Conservation (phyloP, 805 yeast genomes). For the Phaffomyces opuntiae region DNA sequence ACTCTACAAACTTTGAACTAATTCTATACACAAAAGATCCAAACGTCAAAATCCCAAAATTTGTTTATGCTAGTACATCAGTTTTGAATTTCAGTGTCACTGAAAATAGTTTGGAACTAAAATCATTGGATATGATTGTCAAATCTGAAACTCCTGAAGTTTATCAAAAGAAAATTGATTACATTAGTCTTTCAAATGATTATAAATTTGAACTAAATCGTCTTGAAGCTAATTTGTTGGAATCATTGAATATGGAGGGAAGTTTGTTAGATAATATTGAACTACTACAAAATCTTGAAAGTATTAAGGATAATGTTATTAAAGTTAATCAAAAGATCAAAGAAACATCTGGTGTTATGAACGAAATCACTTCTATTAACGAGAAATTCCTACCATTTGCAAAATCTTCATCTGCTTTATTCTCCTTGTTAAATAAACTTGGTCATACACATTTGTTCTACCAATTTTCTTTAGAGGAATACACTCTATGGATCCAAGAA, state of each 20-base stretch:
- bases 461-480: conserved; percentile 45
- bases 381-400: conserved; percentile 49
- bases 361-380: conserved; percentile 42
- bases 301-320: conserved; percentile 54
- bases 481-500: conserved; percentile 28
- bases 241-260: conserved; percentile 50
- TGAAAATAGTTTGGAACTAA: conserved; percentile 53
- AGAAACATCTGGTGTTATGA: conserved; percentile 50
- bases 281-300: conserved; percentile 53
- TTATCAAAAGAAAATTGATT: conserved; percentile 46
- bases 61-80: conserved; percentile 54
- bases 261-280: conserved; percentile 62
- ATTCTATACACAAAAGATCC: conserved; percentile 58
- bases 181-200: conserved; percentile 50
- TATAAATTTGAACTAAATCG: conserved; percentile 45
- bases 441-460: conserved; percentile 44
- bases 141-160: conserved; percentile 56
- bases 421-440: conserved; percentile 37
- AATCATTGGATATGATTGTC: conserved; percentile 52
- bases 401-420: conserved; percentile 43
- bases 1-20: conserved; percentile 55
- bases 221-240: conserved; percentile 54
- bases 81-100: conserved; percentile 71
- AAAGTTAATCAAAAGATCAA: conserved; percentile 45
- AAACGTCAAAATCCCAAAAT: conserved; percentile 38